Conservation (phyloP, 208 protist species). For the Histomonas meleagridis region DNA sequence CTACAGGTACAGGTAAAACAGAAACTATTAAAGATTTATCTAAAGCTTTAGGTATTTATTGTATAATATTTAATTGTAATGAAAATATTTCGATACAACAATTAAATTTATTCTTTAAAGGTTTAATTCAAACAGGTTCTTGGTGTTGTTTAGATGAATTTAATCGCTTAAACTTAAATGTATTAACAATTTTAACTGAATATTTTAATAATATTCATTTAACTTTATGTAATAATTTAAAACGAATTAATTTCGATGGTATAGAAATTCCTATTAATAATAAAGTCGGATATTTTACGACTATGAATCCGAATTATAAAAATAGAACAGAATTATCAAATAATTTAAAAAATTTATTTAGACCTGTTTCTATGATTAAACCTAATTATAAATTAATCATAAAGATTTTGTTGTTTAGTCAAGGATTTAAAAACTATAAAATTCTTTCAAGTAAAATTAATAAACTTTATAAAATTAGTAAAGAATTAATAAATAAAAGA, state of each 20-base stretch:
- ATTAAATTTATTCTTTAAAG: constrained; percentile 90
- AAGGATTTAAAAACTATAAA: constrained; percentile 81
- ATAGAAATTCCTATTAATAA: constrained; percentile 72
- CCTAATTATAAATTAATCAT: constrained; percentile 91
- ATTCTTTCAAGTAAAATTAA: constrained; percentile 86
- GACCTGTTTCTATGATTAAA: constrained; percentile 88
- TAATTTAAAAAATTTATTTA: constrained; percentile 87
- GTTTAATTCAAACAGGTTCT: constrained; percentile 80
- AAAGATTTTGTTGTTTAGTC: constrained; percentile 86
- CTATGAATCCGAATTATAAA: constrained; percentile 97
- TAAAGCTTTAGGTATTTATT: constrained; percentile 56
- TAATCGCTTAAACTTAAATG: constrained; percentile 93
- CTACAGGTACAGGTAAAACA: constrained; percentile 63
- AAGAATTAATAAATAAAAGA: constrained; percentile 80
- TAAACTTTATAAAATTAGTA: constrained; percentile 90
- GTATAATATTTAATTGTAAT: constrained; percentile 67
- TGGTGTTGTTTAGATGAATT: constrained; percentile 95
- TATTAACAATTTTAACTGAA: constrained; percentile 86
- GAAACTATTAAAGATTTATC: constrained; percentile 61
- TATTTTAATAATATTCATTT: constrained; percentile 82
- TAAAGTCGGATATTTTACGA: constrained; percentile 87
- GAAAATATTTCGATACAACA: constrained; percentile 56
- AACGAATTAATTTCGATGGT: constrained; percentile 79
- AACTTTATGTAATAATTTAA: constrained; percentile 65
- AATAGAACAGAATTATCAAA: constrained; percentile 90